Evolutionary conservation across 768 basidiomycete genomes (phyloP).

Genomic region (Auricularia heimuer): DNA sequence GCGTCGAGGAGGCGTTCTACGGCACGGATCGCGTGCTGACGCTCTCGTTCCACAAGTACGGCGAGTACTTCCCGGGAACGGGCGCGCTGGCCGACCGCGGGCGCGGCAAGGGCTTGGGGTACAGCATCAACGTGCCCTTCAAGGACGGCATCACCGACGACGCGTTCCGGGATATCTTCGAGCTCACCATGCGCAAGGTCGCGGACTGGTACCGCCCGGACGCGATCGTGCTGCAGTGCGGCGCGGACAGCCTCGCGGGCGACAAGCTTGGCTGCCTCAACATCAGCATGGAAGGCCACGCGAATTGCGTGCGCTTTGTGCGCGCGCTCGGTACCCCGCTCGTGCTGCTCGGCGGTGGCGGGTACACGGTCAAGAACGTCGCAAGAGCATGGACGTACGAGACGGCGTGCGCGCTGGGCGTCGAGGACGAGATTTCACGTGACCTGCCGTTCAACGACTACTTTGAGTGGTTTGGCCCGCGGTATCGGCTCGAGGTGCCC

Average conservation of each 20-base stretch:
- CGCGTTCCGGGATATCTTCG: slow-evolving; percentile 31
- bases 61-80: slow-evolving; percentile 41
- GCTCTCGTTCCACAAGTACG: slow-evolving; percentile 37
- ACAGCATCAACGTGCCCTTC: slow-evolving; percentile 38
- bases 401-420: slow-evolving; percentile 33
- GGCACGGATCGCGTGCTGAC: slow-evolving; percentile 42
- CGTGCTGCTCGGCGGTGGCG: slow-evolving; percentile 37
- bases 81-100: slow-evolving; percentile 35
- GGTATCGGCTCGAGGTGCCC: slow-evolving; percentile 37
- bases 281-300: slow-evolving; percentile 35
- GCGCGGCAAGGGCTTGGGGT: slow-evolving; percentile 31
- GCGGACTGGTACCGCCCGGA: slow-evolving; percentile 38
- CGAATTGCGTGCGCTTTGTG: slow-evolving; percentile 33
- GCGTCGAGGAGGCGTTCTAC: slow-evolving; percentile 44
- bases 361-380: slow-evolving; percentile 41
- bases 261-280: slow-evolving; percentile 42
- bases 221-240: slow-evolving; percentile 38
- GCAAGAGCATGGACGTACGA: slow-evolving; percentile 39
- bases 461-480: slow-evolving; percentile 38
- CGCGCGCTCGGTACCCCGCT: slow-evolving; percentile 31
- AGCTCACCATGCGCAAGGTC: slow-evolving; percentile 34
- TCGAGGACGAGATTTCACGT: slow-evolving; percentile 20
- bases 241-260: slow-evolving; percentile 36
- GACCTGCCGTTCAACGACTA: slow-evolving; percentile 24
- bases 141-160: slow-evolving; percentile 39